These are phyloP conservation scores for Ephemerocybe angulata DNA, from an alignment of 768 basidiomycete genomes.

Conservation along the genomic window DNA sequence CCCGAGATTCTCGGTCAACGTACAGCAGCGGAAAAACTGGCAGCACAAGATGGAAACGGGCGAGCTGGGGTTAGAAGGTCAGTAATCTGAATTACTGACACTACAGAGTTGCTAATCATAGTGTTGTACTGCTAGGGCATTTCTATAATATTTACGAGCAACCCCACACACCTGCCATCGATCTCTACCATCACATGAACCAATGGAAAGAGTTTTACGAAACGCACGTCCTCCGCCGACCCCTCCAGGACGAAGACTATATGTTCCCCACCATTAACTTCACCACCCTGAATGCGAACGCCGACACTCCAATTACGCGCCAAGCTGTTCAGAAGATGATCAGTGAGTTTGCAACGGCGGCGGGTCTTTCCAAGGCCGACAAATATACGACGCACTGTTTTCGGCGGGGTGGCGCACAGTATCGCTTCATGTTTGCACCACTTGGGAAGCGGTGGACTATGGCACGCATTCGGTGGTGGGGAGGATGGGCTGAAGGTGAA, in stretches of 20 bases:
- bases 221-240: constrained; percentile 11
- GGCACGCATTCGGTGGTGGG: constrained; percentile 31
- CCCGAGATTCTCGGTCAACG: neutral
- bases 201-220: constrained; percentile 16
- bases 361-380: constrained; percentile 12
- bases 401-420: constrained; percentile 32
- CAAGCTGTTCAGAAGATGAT: constrained; percentile 23
- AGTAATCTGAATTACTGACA: neutral
- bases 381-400: constrained; percentile 30
- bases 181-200: constrained; percentile 19
- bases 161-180: constrained; percentile 11
- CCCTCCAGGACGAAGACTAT: constrained; percentile 22
- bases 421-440: constrained; percentile 33
- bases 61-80: neutral
- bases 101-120: neutral
- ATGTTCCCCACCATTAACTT: constrained; percentile 29
- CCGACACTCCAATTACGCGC: neutral
- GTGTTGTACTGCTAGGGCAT: neutral
- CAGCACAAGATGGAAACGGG: neutral
- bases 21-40: constrained; percentile 1
- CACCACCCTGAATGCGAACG: constrained; percentile 13
- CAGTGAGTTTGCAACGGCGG: constrained; percentile 17
- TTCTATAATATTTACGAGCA: neutral
- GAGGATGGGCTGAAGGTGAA: constrained; percentile 30
- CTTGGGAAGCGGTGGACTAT: constrained; percentile 26